phyloP scores from a whole-genome alignment of 495 filamentous ascomycete genomes.

The Baudoinia panamericana region DNA sequence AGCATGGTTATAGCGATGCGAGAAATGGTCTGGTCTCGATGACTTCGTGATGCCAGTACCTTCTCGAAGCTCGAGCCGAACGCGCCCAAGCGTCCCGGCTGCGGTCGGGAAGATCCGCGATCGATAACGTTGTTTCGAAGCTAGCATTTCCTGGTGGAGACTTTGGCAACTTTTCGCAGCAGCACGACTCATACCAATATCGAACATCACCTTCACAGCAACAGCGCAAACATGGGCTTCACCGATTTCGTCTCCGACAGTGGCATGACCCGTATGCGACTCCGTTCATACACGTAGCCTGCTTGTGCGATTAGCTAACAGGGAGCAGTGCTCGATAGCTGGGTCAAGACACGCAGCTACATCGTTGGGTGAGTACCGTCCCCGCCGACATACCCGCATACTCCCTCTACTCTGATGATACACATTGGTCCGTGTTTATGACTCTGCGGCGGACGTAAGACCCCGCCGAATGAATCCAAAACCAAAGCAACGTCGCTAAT shows the following conservation, averaged over 20 bases:
- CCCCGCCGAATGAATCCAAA: constrained; percentile 74
- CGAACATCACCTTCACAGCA: background rate
- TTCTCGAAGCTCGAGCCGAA: no score
- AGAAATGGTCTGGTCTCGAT: no score
- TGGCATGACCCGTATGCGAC: constrained; percentile 72
- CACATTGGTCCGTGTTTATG: constrained; percentile 97
- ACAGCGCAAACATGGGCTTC: constrained; percentile 71
- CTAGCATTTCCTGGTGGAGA: no score
- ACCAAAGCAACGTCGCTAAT: no score
- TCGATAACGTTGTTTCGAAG: no score
- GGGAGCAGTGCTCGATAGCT: constrained; percentile 76
- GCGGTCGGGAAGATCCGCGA: no score
- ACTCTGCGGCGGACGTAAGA: constrained; percentile 99
- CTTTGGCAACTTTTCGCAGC: no score
- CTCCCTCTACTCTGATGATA: constrained; percentile 59
- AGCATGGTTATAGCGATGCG: no score
- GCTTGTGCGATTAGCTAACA: constrained; percentile 23
- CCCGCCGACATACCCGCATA: constrained; percentile 1
- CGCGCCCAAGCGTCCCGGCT: no score
- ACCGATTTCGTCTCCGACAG: constrained; percentile 77
- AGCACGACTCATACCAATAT: background rate
- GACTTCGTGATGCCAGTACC: no score
- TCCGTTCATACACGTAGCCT: no score
- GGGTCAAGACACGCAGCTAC: constrained; percentile 82
- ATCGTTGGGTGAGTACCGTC: constrained; percentile 62